Conservation (phyloP, 2,329 filamentous ascomycete genomes). For the Keithomyces neogunnii region DNA sequence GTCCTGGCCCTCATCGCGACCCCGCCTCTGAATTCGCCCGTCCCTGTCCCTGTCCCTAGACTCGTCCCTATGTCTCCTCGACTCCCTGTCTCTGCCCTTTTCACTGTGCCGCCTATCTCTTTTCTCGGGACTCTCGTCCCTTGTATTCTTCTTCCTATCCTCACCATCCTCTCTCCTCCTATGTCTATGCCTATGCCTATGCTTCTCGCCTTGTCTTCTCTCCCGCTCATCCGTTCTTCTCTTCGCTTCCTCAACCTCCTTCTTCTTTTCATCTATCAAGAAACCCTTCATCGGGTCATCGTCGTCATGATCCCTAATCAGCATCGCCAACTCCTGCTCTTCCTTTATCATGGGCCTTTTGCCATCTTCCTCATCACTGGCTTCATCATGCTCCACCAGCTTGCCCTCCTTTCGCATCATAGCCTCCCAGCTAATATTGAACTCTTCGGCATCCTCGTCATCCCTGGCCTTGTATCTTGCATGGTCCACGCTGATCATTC, state of each 20-base stretch:
- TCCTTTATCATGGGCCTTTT: constrained; percentile 64
- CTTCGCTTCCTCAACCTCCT: constrained; percentile 67
- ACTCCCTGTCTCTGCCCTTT: constrained; percentile 16
- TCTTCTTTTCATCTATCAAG: constrained; percentile 82
- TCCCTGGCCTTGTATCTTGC: constrained; percentile 84
- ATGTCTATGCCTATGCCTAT: constrained; percentile 22
- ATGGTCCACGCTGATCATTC: constrained; percentile 82
- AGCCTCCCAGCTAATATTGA: constrained; percentile 50
- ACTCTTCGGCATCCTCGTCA: constrained; percentile 59
- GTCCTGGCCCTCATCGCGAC: constrained; percentile 15
- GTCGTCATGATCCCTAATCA: constrained; percentile 78
- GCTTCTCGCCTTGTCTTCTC: constrained; percentile 32
- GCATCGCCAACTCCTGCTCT: constrained; percentile 66
- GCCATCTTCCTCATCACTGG: constrained; percentile 37
- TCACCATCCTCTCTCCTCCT: not conserved
- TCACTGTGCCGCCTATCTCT: constrained; percentile 15
- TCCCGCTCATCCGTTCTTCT: constrained; percentile 41
- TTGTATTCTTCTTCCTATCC: constrained; percentile 9
- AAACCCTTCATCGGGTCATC: constrained; percentile 97
- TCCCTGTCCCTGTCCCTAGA: constrained; percentile 18
- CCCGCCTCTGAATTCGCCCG: constrained; percentile 5
- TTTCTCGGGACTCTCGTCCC: constrained; percentile 26
- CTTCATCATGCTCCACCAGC: constrained; percentile 33
- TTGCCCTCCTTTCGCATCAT: constrained; percentile 45
- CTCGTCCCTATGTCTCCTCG: constrained; percentile 20